Base-by-base conservation (phyloP, 2,329 filamentous ascomycete species). In the Alternaria sp. region DNA sequence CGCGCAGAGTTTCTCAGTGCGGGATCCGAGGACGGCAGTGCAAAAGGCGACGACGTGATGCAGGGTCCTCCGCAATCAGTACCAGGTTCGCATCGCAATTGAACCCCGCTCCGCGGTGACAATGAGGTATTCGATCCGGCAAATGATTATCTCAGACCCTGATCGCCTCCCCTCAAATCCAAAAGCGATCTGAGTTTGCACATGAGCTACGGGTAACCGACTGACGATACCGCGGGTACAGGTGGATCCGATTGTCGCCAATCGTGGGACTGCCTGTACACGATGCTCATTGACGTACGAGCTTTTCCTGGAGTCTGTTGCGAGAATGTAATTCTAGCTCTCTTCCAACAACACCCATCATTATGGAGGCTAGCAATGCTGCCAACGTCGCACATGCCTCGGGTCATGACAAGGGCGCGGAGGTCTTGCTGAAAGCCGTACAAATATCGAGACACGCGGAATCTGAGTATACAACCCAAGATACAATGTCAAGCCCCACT, bases 91-190 rank as follows among this genome's bases (percentile, higher is more conserved):
- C 15, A 60, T 30, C 28, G 26, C 14, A 33, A 8, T 50, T 11
- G 23, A 56, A 60, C 58, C 58, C 58, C 58, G 44, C 58, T 60
- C 46, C 15, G 33, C 44, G 21, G 15, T 26, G 30, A 37, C 41
- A 20, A 60, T 37, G 44, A 33, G 46, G 25, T 28, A 14, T 54
- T 45, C 50, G 43, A 49, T 30, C 20, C 18, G 10, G 15, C n/a
- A 23, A 46, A 25, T 30, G 45, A 44, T 37, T 46, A 11, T 33
- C 30, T 28, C 21, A 47, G 44, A 12, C 44, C 53, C 43, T 44
- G 41, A 49, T 41, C 44, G 18, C 14, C 25, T 44, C 51, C 37
- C 28, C n/a, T 12, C 21, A 26, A 25, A 14, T 30, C 51, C 43
- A 56, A 44, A 56, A 50, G 37, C 51, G 43, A 41, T 21, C 51